Percentiles rank a stretch among this genome's conserved stretches.
phyloP scores from a whole-genome alignment of 169 alveolate genomes.

The Ichthyophthirius multifiliis region DNA sequence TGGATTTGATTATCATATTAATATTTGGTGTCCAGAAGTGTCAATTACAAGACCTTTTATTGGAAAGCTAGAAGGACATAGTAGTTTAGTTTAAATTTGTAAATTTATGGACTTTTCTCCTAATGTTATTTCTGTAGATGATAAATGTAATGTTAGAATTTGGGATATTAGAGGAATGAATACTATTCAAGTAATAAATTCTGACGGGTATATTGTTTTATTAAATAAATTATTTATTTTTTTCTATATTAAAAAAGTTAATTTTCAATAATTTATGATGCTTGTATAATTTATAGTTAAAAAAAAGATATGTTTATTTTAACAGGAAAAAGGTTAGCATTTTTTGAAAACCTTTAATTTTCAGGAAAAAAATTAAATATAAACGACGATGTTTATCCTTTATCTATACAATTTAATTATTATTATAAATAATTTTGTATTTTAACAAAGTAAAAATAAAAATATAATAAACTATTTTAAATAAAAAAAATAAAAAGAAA shows the following conservation, averaged over 20 bases:
- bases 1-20: conserved; percentile 82
- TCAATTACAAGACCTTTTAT: conserved; percentile 67
- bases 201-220: conserved; percentile 41
- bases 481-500: neutral
- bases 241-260: neutral
- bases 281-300: neutral
- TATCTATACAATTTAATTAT: conserved; percentile 71
- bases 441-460: conserved; percentile 47
- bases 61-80: conserved; percentile 87
- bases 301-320: conserved; percentile 65
- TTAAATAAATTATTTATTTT: neutral
- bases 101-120: conserved; percentile 73
- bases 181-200: conserved; percentile 70
- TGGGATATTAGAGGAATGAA: conserved; percentile 80
- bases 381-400: conserved; percentile 68
- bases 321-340: conserved; percentile 71
- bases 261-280: conserved; percentile 3
- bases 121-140: conserved; percentile 81
- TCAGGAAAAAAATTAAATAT: conserved; percentile 32
- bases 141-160: conserved; percentile 77
- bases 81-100: conserved; percentile 78
- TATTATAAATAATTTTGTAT: conserved; percentile 75
- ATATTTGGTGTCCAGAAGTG: conserved; percentile 86
- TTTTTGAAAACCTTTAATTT: conserved; percentile 55
- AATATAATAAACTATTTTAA: neutral